Evolutionary conservation across 1,284 basidiomycete species (phyloP).

Genomic region (Cerrena zonata): DNA sequence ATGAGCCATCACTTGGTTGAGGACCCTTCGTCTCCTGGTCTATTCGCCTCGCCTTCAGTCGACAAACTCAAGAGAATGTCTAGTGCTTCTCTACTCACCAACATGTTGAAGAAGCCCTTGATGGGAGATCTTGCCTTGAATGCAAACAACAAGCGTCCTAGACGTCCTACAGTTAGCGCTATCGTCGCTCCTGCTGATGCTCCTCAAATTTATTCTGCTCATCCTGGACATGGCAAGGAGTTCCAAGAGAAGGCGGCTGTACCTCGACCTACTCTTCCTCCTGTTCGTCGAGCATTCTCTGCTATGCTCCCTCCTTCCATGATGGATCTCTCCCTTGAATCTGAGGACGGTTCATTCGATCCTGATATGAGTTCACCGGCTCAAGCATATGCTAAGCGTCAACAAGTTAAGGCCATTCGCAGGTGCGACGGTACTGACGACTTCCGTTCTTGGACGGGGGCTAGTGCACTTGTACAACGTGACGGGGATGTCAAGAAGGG

Average conservation of each 20-base stretch:
- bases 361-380: constrained; percentile 70
- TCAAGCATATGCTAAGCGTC: constrained; percentile 68
- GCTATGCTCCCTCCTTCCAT: constrained; percentile 57
- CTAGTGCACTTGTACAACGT: constrained; percentile 41
- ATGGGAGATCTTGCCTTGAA: constrained; percentile 46
- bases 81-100: constrained; percentile 35
- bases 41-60: constrained; percentile 58
- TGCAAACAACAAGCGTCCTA: constrained; percentile 46
- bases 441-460: constrained; percentile 63
- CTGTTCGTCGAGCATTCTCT: constrained; percentile 66
- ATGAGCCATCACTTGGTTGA: constrained; percentile 6
- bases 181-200: constrained; percentile 39
- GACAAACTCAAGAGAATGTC: constrained; percentile 58
- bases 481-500: constrained; percentile 39
- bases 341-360: constrained; percentile 43
- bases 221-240: constrained; percentile 5
- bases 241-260: constrained; percentile 15
- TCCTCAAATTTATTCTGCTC: constrained; percentile 10
- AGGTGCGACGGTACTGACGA: constrained; percentile 75
- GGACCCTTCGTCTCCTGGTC: constrained; percentile 50
- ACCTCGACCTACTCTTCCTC: constrained; percentile 31
- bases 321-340: constrained; percentile 38
- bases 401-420: constrained; percentile 66
- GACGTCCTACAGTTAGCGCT: constrained; percentile 65
- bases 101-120: constrained; percentile 49